Percentiles rank a stretch among this genome's conserved stretches.
Evolutionary conservation across 2,329 filamentous ascomycete species (phyloP).

Genomic region (Lecanoromycetidae sp.): DNA sequence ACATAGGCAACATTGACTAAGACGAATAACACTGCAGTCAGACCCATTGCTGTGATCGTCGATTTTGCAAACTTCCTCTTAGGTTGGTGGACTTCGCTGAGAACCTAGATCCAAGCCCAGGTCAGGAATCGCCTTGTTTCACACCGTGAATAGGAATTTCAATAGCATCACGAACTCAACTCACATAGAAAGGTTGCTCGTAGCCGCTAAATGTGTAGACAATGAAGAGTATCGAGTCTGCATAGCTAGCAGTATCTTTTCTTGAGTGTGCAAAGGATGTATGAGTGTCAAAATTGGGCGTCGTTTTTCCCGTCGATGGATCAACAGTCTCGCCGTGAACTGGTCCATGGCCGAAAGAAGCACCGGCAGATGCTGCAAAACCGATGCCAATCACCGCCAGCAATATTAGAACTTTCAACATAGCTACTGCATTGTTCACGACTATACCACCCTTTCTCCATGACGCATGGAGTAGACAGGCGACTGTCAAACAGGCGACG

Average conservation of each 20-base stretch:
- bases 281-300: slow-evolving; percentile 22
- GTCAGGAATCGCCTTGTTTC: not conserved
- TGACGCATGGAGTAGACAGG: slow-evolving; percentile 37
- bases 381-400: slow-evolving; percentile 34
- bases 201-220: slow-evolving; percentile 34
- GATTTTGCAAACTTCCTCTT: slow-evolving; percentile 27
- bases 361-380: slow-evolving; percentile 22
- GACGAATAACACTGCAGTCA: slow-evolving; percentile 28
- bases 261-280: slow-evolving; percentile 19
- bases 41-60: slow-evolving; percentile 26
- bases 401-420: slow-evolving; percentile 39
- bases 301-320: slow-evolving; percentile 1
- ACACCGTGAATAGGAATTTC: too few relatives aligned
- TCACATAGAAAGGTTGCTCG: slow-evolving; percentile 35
- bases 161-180: slow-evolving; percentile 7
- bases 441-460: slow-evolving; percentile 40
- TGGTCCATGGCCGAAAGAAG: slow-evolving; percentile 19
- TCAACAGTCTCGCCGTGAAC: slow-evolving; percentile 15
- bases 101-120: slow-evolving; percentile 17
- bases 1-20: slow-evolving; percentile 35
- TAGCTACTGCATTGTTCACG: slow-evolving; percentile 41
- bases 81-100: slow-evolving; percentile 32
- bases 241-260: slow-evolving; percentile 24
- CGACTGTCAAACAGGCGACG: slow-evolving; percentile 32
- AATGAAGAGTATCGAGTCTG: slow-evolving; percentile 33